These are phyloP conservation scores for Acacia concinna DNA, from an alignment of 331 rosid genomes.

Conservation along the genomic window DNA sequence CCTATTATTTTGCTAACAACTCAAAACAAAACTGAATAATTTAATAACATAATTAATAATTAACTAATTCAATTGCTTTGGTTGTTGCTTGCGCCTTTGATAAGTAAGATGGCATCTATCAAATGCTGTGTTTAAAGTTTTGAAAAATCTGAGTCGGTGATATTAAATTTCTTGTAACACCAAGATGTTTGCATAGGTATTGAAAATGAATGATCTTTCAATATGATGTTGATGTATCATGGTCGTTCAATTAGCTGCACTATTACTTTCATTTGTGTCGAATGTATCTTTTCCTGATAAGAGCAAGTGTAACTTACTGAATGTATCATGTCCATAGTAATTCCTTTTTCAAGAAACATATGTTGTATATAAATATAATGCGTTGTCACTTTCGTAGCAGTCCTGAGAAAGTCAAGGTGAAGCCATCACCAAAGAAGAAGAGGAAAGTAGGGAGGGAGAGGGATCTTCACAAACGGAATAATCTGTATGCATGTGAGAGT, in stretches of 20 bases:
- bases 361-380: conserved; percentile 1
- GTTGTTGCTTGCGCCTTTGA: no score
- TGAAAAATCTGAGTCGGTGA: neutral
- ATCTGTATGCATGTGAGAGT: conserved; percentile 75
- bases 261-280: neutral
- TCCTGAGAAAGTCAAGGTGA: conserved; percentile 66
- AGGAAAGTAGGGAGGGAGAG: conserved; percentile 62
- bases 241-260: neutral
- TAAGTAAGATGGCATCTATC: no score
- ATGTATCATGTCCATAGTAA: neutral
- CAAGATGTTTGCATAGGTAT: neutral
- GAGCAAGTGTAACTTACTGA: neutral
- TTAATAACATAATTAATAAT: no score
- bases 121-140: neutral
- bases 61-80: no score
- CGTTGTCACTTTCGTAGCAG: conserved; percentile 44
- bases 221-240: neutral
- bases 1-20: no score
- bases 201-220: neutral
- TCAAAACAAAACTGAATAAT: no score
- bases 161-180: neutral
- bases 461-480: conserved; percentile 69
- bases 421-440: conserved; percentile 54
- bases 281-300: neutral
- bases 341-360: conserved; percentile 13